A percentile compares a stretch with the other conserved stretches of the same genome.
Evolutionary conservation across 148 eudicot species (phyloP).

Genomic region (Cornus florida): DNA sequence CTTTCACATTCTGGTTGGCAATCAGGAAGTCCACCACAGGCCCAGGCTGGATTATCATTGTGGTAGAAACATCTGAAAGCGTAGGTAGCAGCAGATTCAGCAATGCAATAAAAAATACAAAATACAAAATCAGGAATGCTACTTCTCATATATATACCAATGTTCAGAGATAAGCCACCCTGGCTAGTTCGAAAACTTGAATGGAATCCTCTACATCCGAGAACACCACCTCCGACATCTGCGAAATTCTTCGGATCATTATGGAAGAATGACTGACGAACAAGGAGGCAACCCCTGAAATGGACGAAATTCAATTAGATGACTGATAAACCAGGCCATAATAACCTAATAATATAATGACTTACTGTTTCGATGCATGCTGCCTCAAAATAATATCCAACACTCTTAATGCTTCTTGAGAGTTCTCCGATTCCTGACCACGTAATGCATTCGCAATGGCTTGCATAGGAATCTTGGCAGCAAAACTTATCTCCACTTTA

Average conservation of each 20-base stretch:
- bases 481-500: constrained; percentile 89
- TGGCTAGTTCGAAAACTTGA: constrained; percentile 89
- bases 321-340: neutral
- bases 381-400: constrained; percentile 91
- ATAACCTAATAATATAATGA: neutral
- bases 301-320: neutral
- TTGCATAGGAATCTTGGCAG: constrained; percentile 95
- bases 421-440: constrained; percentile 84
- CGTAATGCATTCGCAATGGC: constrained; percentile 81
- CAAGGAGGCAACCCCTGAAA: constrained; percentile 90
- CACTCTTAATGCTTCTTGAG: constrained; percentile 83
- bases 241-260: constrained; percentile 72
- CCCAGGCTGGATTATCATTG: constrained; percentile 94
- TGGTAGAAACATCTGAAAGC: constrained; percentile 84
- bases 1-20: constrained; percentile 75
- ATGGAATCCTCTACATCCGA: constrained; percentile 91
- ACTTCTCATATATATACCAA: constrained; percentile 42
- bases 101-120: neutral
- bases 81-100: neutral
- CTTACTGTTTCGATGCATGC: constrained; percentile 94
- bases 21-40: constrained; percentile 80
- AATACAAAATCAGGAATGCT: neutral
- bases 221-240: constrained; percentile 92
- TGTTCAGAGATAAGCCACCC: constrained; percentile 84
- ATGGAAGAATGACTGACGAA: constrained; percentile 87